phyloP scores from a whole-genome alignment of 352 stramenopile species.

The Globisporangium paddicum region DNA sequence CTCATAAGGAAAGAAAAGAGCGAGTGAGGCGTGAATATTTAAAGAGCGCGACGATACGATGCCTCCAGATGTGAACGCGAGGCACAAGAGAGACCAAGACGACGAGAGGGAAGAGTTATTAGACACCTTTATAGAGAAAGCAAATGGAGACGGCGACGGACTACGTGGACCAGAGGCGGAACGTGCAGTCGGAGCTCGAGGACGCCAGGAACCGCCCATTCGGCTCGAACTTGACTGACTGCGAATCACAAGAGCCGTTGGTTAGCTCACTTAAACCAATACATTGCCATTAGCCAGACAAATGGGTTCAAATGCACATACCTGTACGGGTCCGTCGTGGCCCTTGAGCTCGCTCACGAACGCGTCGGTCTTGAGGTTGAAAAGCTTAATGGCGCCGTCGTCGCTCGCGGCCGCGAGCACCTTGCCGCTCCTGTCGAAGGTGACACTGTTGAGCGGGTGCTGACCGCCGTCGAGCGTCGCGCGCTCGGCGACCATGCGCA shows the following conservation, averaged over 20 bases:
- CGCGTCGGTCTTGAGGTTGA: constrained; percentile 72
- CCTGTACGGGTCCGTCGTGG: constrained; percentile 93
- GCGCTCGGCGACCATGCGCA: constrained; percentile 92
- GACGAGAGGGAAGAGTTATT: constrained; percentile 10
- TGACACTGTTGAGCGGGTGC: constrained; percentile 89
- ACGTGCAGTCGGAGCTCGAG: constrained; percentile 91
- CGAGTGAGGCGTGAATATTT: not conserved
- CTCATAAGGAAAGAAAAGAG: too few species aligned
- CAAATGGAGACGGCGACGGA: not conserved
- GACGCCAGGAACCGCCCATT: constrained; percentile 87
- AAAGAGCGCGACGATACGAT: constrained; percentile 1
- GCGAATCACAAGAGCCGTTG: not conserved
- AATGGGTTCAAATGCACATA: constrained; percentile 30
- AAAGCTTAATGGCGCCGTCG: constrained; percentile 88
- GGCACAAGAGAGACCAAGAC: constrained; percentile 1
- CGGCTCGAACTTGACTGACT: constrained; percentile 89
- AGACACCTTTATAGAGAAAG: constrained; percentile 7
- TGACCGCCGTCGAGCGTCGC: constrained; percentile 81
- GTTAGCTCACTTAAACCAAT: not conserved
- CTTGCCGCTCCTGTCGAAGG: constrained; percentile 88
- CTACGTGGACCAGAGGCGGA: constrained; percentile 84
- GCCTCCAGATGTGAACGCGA: not conserved
- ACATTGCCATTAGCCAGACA: constrained; percentile 11
- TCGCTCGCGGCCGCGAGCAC: constrained; percentile 85
- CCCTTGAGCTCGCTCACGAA: constrained; percentile 77